Evolutionary conservation across 2,329 filamentous ascomycete genomes (phyloP).

Genomic region (Aspergillus neotritici): DNA sequence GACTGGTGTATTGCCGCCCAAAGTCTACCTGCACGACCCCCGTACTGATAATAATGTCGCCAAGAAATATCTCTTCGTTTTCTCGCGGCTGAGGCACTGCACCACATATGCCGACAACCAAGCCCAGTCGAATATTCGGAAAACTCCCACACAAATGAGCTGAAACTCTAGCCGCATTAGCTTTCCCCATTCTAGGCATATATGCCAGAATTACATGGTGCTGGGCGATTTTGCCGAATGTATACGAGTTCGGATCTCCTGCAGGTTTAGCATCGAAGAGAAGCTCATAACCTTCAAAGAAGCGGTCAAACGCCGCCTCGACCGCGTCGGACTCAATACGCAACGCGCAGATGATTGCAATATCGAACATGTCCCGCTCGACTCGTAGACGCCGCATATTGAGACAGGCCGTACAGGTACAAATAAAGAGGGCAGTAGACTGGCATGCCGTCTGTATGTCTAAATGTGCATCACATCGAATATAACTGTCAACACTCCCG

Average conservation of each 20-base stretch:
- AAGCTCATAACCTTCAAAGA: constrained; percentile 16
- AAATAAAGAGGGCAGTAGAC: no score
- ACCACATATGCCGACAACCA: constrained; percentile 42
- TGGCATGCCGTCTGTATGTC: no score
- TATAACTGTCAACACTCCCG: no score
- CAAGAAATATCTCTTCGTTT: constrained; percentile 21
- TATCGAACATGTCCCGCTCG: constrained; percentile 13
- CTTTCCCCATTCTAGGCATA: constrained; percentile 14
- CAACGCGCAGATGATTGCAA: constrained; percentile 30
- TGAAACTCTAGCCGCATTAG: constrained; percentile 16
- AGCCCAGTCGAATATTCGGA: constrained; percentile 24
- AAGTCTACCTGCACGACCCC: no score
- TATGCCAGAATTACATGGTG: constrained; percentile 16
- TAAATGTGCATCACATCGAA: no score
- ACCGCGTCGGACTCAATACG: constrained; percentile 22
- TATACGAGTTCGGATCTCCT: constrained; percentile 14
- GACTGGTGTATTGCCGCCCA: no score
- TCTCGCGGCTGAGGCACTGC: constrained; percentile 29
- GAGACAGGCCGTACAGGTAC: no score
- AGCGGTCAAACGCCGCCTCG: constrained; percentile 17
- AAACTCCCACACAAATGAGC: constrained; percentile 32
- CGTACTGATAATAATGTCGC: constrained; percentile 20
- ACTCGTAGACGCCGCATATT: no score
- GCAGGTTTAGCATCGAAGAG: constrained; percentile 14
- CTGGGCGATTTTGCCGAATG: constrained; percentile 9